Evolutionary conservation across 1,284 basidiomycete species (phyloP).

Genomic region (Boletus sp.): DNA sequence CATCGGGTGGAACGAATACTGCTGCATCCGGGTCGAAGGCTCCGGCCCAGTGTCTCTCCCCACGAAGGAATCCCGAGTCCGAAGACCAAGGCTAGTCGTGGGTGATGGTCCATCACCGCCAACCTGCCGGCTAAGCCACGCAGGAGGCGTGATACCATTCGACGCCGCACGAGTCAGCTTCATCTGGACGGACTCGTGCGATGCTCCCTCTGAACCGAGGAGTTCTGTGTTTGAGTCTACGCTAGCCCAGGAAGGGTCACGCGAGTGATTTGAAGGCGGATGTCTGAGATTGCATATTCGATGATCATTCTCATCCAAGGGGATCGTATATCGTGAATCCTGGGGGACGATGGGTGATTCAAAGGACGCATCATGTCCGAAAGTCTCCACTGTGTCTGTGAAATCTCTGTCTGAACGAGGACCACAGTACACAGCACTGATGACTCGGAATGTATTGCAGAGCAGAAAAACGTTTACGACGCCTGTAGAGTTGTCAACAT

Average conservation of each 20-base stretch:
- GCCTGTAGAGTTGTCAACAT: constrained; percentile 38
- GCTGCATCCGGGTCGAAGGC: background rate
- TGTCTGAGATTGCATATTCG: background rate
- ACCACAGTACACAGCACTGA: constrained; percentile 49
- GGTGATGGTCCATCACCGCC: background rate
- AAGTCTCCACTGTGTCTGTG: constrained; percentile 24
- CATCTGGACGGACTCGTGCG: constrained; percentile 2
- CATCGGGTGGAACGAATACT: background rate
- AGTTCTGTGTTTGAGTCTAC: constrained; percentile 18
- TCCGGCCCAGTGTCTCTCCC: background rate
- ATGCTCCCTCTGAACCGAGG: constrained; percentile 6
- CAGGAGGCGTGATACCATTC: constrained; percentile 2
- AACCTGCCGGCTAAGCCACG: constrained; percentile 13
- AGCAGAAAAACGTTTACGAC: constrained; percentile 60
- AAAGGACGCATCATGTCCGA: constrained; percentile 21
- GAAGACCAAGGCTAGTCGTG: constrained; percentile 19
- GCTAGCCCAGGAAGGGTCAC: constrained; percentile 16
- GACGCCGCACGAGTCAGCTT: background rate
- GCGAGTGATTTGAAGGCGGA: constrained; percentile 7
- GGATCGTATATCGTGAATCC: background rate
- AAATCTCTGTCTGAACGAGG: constrained; percentile 6
- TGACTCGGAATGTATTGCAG: constrained; percentile 62
- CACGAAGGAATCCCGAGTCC: constrained; percentile 20
- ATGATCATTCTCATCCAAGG: background rate
- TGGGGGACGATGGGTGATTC: constrained; percentile 21